Evolutionary conservation across 1,139 yeast species (phyloP).

Genomic region (Yamadazyma atlantica): DNA sequence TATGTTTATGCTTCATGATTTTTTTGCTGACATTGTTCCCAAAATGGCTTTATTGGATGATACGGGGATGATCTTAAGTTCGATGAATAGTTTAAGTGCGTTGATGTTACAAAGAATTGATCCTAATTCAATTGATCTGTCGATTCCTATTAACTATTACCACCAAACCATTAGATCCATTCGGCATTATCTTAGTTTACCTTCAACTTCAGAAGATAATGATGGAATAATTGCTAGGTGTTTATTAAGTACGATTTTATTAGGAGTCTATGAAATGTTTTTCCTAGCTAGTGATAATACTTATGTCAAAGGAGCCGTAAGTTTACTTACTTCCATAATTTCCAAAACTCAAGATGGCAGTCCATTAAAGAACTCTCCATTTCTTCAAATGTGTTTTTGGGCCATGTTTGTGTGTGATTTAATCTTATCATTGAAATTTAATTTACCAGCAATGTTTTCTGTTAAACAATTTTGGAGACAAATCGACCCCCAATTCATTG

Average conservation of each 20-base stretch:
- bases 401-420: conserved; percentile 35
- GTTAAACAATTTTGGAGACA: conserved; percentile 30
- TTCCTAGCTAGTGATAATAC: conserved; percentile 38
- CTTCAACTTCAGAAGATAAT: conserved; percentile 23
- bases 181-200: conserved; percentile 24
- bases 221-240: conserved; percentile 35
- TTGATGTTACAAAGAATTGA: conserved; percentile 30
- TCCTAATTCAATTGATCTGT: conserved; percentile 29
- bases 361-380: conserved; percentile 27
- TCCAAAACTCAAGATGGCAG: conserved; percentile 17
- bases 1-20: conserved; percentile 29
- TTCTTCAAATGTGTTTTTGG: conserved; percentile 38
- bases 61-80: conserved; percentile 34
- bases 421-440: conserved; percentile 33
- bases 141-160: conserved; percentile 36
- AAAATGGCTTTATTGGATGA: conserved; percentile 39
- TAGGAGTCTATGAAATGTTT: conserved; percentile 40
- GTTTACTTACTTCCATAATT: conserved; percentile 29
- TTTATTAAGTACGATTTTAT: conserved; percentile 35
- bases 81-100: conserved; percentile 37
- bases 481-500: conserved; percentile 32
- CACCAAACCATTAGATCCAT: conserved; percentile 36
- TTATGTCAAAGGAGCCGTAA: conserved; percentile 37
- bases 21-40: conserved; percentile 32
- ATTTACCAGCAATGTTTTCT: conserved; percentile 31